A percentile compares a stretch with the other conserved stretches of the same genome.
Conservation (phyloP, 441 rosid genomes). For the Populus tomentosa region DNA sequence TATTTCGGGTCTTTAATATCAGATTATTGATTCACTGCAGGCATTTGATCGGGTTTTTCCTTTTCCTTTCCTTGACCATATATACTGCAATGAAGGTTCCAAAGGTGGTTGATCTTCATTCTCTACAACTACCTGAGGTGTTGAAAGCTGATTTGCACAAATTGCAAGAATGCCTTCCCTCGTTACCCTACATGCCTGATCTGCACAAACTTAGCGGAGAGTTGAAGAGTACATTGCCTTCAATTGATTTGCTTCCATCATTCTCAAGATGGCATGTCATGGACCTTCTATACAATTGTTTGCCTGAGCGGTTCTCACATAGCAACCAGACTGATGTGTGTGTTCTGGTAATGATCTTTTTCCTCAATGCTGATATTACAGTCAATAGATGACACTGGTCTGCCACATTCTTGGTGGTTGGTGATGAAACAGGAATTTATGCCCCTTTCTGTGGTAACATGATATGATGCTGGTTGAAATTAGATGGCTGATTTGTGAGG, state of each 20-base stretch:
- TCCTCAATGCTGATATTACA: background rate
- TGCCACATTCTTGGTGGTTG: background rate
- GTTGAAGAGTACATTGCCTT: constrained; percentile 40
- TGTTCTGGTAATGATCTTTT: constrained; percentile 56
- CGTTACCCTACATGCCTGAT: constrained; percentile 52
- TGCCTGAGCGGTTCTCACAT: constrained; percentile 73
- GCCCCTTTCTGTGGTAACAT: background rate
- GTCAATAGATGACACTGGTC: too few species aligned
- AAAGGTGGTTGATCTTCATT: constrained; percentile 65
- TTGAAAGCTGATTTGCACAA: constrained; percentile 75
- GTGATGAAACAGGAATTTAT: background rate
- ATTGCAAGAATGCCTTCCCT: constrained; percentile 61
- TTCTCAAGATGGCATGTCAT: constrained; percentile 62
- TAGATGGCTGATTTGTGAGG: background rate
- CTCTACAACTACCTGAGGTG: constrained; percentile 65
- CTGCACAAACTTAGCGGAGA: constrained; percentile 49
- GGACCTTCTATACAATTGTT: constrained; percentile 77
- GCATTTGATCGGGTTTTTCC: constrained; percentile 93
- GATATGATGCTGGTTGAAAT: background rate
- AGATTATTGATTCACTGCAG: constrained; percentile 37
- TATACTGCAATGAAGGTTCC: constrained; percentile 82
- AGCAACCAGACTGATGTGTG: constrained; percentile 66
- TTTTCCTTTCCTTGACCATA: constrained; percentile 80
- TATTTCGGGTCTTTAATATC: constrained; percentile 1
- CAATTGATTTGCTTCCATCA: constrained; percentile 44